phyloP scores from a whole-genome alignment of 768 basidiomycete species.

The Leccinum variicolor region DNA sequence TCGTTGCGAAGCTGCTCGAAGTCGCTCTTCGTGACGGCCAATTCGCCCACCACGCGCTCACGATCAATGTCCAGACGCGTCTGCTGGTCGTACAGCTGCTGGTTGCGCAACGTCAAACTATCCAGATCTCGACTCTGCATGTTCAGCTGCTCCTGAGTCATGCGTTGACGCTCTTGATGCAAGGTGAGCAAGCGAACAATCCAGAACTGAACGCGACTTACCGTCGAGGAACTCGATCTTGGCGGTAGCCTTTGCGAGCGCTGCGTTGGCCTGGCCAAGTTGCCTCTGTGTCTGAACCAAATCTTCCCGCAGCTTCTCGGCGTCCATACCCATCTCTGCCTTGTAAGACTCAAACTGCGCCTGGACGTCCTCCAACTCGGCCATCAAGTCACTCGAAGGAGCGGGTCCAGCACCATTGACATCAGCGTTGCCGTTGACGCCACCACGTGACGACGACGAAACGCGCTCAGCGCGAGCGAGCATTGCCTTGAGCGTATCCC shows the following conservation, averaged over 20 bases:
- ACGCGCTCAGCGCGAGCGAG: slow-evolving; percentile 49
- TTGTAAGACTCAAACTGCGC: slow-evolving; percentile 78
- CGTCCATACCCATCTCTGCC: slow-evolving; percentile 77
- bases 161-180: slow-evolving; percentile 59
- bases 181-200: not conserved
- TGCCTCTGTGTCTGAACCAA: slow-evolving; percentile 63
- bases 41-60: slow-evolving; percentile 63
- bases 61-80: slow-evolving; percentile 74
- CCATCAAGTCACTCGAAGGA: slow-evolving; percentile 40
- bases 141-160: slow-evolving; percentile 64
- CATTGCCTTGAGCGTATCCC: slow-evolving; percentile 80
- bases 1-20: slow-evolving; percentile 83
- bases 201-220: slow-evolving; percentile 28
- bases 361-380: slow-evolving; percentile 71
- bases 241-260: slow-evolving; percentile 80
- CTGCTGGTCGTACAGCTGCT: slow-evolving; percentile 70
- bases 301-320: slow-evolving; percentile 70
- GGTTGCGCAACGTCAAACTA: slow-evolving; percentile 63
- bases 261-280: slow-evolving; percentile 57
- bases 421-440: slow-evolving; percentile 37
- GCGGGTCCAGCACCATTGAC: slow-evolving; percentile 24
- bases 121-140: slow-evolving; percentile 65
- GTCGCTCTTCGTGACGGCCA: slow-evolving; percentile 53
- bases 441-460: slow-evolving; percentile 10
- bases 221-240: slow-evolving; percentile 77